Base-by-base conservation (phyloP, 1,139 yeast genomes). In the Diutina sp. region DNA sequence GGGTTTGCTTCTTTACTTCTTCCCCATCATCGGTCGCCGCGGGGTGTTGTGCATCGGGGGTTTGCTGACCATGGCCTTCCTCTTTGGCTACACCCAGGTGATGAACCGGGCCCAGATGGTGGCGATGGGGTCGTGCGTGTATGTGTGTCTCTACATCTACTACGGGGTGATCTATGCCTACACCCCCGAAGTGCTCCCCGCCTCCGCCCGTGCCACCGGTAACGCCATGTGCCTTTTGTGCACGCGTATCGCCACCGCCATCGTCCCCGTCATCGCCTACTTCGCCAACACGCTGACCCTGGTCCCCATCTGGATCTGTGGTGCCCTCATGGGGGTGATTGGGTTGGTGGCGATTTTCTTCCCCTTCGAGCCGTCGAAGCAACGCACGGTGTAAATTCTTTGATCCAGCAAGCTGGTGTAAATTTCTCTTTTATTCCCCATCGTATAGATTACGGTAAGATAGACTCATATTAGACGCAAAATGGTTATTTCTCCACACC, bases 221-320 rank as follows among this genome's bases (percentile, higher is more conserved):
- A 74, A 76, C 61, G 82, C 82, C 14, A 62, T 82, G 46, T 73
- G 81, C n/a, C 68, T 79, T 55, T 73, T 78, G 2, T 69, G 72
- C 46, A 74, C 76, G 55, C 72, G 85, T 62, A 65, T 74, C 14
- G 71, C 77, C 35, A 78, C 83, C 14, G 73, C 75, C 47, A 67
- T 80, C 60, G 80, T 79, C 6, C 84, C 85, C 0, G 72, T 80
- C 48, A 74, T 80, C 57, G 79, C 78, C 56, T 79, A 74, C 67
- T 81, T 65, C 62, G 73, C 78, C 55, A 70, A 74, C 55, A 62
- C 70, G 55, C 69, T 79, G 6, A 70, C 82, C 6, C 58, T 76
- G 12, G 77, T 75, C 44, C 85, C 85, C 2, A 78, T 82, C 56
- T 81, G 80, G 76, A 80, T 80, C n/a, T 76, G 82, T 67, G 86